Percentiles rank a stretch among this genome's conserved stretches.
Evolutionary conservation across 495 filamentous ascomycete genomes (phyloP).

Genomic region (Penicillium soppii): DNA sequence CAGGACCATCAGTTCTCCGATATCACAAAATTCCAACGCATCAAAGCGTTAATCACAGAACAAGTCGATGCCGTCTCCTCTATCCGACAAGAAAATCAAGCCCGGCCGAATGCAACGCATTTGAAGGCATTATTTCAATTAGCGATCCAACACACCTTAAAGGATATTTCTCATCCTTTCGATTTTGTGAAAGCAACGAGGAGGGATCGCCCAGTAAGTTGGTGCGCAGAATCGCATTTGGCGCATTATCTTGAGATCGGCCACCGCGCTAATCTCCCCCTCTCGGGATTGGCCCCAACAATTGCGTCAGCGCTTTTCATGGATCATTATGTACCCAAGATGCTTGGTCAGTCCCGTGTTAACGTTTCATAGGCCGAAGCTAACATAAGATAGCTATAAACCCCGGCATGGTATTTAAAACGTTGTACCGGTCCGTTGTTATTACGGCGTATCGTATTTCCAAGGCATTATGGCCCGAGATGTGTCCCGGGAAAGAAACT

Average conservation of each 20-base stretch:
- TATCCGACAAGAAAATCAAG: neutral
- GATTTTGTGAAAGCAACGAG: constrained; percentile 18
- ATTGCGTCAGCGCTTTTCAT: constrained; percentile 32
- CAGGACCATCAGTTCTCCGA: neutral
- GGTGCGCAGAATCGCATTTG: neutral
- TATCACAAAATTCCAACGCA: neutral
- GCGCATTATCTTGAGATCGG: constrained; percentile 17
- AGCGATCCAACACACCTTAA: constrained; percentile 5
- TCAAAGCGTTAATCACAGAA: neutral
- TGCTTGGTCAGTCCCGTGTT: constrained; percentile 21
- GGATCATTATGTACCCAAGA: constrained; percentile 30
- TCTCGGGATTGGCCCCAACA: constrained; percentile 14
- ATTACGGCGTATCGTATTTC: constrained; percentile 6
- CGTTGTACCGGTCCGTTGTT: constrained; percentile 16
- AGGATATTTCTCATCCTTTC: constrained; percentile 3
- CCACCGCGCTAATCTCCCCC: neutral
- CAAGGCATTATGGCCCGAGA: constrained; percentile 8
- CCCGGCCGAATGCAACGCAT: constrained; percentile 7
- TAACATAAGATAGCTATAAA: constrained; percentile 15
- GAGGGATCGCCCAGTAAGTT: constrained; percentile 7
- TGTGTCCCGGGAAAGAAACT: constrained; percentile 5
- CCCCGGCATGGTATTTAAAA: constrained; percentile 17
- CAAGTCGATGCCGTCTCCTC: neutral
- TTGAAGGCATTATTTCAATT: constrained; percentile 10
- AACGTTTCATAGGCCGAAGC: neutral